These are phyloP conservation scores for Diaporthe nobilis DNA, from an alignment of 2,329 filamentous ascomycete genomes.

Conservation along the genomic window DNA sequence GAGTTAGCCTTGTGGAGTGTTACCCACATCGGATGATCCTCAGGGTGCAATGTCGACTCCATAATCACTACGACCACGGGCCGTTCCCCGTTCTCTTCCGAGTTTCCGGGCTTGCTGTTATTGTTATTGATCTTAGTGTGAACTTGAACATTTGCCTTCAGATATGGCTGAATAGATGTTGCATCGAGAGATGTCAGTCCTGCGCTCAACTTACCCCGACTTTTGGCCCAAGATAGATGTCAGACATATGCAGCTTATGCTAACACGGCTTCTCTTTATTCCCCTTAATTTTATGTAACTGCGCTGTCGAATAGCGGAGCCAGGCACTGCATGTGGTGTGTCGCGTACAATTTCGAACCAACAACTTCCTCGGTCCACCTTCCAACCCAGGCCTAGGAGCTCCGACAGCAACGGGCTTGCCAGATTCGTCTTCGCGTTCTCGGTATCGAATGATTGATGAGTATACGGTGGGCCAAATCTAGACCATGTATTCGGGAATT, in stretches of 20 bases:
- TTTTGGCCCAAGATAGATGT: neutral
- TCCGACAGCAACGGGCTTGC: slow-evolving; percentile 4
- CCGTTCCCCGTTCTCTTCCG: slow-evolving; percentile 1
- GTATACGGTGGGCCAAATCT: slow-evolving; percentile 3
- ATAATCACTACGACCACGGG: slow-evolving; percentile 15
- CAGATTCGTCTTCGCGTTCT: neutral
- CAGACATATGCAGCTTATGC: neutral
- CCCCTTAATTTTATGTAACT: neutral
- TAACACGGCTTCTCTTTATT: neutral
- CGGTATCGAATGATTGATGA: slow-evolving; percentile 11
- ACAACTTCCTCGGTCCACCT: slow-evolving; percentile 15
- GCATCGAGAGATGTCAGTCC: too few relatives aligned
- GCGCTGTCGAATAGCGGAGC: neutral
- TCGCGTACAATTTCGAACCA: slow-evolving; percentile 1
- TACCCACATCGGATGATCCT: slow-evolving; percentile 3
- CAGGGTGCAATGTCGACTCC: neutral
- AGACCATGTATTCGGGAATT: neutral
- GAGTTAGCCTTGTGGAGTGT: slow-evolving; percentile 4
- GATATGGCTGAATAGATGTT: neutral
- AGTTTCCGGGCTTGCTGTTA: neutral
- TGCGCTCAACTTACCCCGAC: too few relatives aligned
- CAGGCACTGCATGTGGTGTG: neutral
- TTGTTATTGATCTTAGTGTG: neutral
- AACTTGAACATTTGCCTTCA: neutral
- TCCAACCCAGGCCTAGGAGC: slow-evolving; percentile 25